Base-by-base conservation (phyloP, 805 yeast genomes). In the Metahyphopichia silvanorum region DNA sequence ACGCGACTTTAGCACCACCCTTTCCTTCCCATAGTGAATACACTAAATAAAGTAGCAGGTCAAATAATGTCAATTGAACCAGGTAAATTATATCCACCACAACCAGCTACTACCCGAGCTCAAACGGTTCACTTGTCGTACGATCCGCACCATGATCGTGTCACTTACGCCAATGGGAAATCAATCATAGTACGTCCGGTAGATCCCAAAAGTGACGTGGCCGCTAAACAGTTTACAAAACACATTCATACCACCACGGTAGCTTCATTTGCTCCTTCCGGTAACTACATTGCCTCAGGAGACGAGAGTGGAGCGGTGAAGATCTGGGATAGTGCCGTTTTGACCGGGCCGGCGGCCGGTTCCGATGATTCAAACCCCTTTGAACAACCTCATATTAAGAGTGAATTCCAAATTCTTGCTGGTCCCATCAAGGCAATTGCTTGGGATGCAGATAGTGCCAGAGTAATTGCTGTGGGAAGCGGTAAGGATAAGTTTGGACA, bases 401-500 rank as follows among this genome's bases (percentile, higher is more conserved):
- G 88, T 36, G 95, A 88, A 46, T 85, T 78, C 53, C 84, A 76
- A 41, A 77, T 88, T 17, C 72, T 91, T 34, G 74, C 82, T 23
- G 96, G 96, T 4, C 75, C 85, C 6, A 79, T 93, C 50, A 82
- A 75, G 44, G 89, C 86, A 39, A 65, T 91, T 39, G 82, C 86
- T 1, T 91, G 98, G 98, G 98, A 93, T 56, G 81, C 82, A 17
- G 98, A 91, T 51, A 77, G 80, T 29, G 69, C 79, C 39, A 74
- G 98, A 45, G 65, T 93, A 32, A 86, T 93, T 51, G 96, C 96
- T 1, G 98, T 89, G 8, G 98, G 98, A 34, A 82, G 85, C 46
- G 98, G 98, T 31, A 82, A 82, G 44, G 96, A 88, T 47, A 74
- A 84, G 39, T 89, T 77, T 52, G 98, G 98, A 5, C 96, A 84